These are phyloP conservation scores for Dalbergia cochinchinensis DNA, from an alignment of 306 rosid species.

Conservation along the genomic window DNA sequence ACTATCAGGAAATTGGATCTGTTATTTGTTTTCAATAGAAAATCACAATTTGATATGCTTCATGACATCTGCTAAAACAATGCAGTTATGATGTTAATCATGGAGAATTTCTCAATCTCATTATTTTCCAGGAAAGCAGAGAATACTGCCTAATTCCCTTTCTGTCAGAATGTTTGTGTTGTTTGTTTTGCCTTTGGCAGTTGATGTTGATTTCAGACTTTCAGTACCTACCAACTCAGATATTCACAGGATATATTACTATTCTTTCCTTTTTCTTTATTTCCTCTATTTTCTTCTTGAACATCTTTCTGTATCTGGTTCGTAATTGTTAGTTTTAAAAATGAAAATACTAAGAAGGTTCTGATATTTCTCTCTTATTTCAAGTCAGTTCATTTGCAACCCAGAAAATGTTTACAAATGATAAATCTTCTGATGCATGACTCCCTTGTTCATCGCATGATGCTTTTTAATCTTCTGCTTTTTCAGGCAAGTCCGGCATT, in stretches of 20 bases:
- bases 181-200: slow-evolving; percentile 24
- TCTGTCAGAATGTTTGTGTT: slow-evolving; percentile 23
- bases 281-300: slow-evolving; percentile 3
- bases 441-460: slow-evolving; percentile 33
- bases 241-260: slow-evolving; percentile 9
- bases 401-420: slow-evolving; percentile 8
- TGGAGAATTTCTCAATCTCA: slow-evolving; percentile 22
- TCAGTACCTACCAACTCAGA: background rate
- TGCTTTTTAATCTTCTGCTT: slow-evolving; percentile 22
- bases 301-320: slow-evolving; percentile 17
- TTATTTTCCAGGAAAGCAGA: slow-evolving; percentile 24
- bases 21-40: slow-evolving; percentile 7
- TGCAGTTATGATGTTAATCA: background rate
- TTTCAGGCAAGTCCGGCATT: slow-evolving; percentile 77
- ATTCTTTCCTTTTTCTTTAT: slow-evolving; percentile 27
- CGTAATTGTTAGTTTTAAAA: slow-evolving; percentile 21
- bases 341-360: background rate
- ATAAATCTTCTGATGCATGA: slow-evolving; percentile 14
- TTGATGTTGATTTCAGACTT: slow-evolving; percentile 23
- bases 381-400: slow-evolving; percentile 21
- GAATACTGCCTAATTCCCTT: slow-evolving; percentile 14
- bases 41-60: slow-evolving; percentile 21
- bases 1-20: slow-evolving; percentile 4
- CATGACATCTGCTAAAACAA: background rate
- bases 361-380: background rate